Base-by-base conservation (phyloP, 805 yeast species). In the Helenozyma baotianmanensis region DNA sequence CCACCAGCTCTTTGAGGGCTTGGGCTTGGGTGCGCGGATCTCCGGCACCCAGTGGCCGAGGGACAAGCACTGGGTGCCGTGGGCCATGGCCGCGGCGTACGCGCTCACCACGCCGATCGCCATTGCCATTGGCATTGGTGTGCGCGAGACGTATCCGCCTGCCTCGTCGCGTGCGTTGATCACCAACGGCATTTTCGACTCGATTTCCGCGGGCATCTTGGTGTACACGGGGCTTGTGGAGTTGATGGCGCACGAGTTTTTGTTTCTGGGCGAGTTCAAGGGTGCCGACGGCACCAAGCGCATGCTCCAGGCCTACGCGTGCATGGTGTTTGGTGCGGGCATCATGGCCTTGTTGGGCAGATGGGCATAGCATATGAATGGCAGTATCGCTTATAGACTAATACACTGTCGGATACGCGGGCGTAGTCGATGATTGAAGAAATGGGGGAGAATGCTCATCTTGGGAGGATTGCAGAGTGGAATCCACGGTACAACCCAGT, bases 1-100 rank as follows among this genome's bases (percentile, higher is more conserved):
- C 68, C 88, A 86, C 54, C 95, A 85, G 58, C 68, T 79, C 66
- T 85, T 85, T 51, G 95, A 85, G 61, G 95, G 95, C 30, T 67
- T 86, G 30, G 95, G 95, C 38, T 64, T 86, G 43, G 95, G 95
- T 15, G 72, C 90, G 7, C 74, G 95, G 56, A 67, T 82, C 23
- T 82, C 87, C 1, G 69, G 68, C 19, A 66, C 76, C 1, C 62
- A 67, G 2, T 80, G 80, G 74, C 81, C 82, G 7, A 31, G 47
- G 6, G 38, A 47, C 14, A 56, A 51, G 46, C 62, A 67, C 42
- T 60, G 50, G 43, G 71, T 80, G 1, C 86, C 86, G 12, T 60
- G 65, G 65, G 11, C 54, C 9, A 44, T 60, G 47, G 54, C 61
- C 2, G 33, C 50, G 16, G 56, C 47, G 9, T 60, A 53, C 38